Conservation (phyloP, 495 filamentous ascomycete genomes). For the Amorphotheca resinae region DNA sequence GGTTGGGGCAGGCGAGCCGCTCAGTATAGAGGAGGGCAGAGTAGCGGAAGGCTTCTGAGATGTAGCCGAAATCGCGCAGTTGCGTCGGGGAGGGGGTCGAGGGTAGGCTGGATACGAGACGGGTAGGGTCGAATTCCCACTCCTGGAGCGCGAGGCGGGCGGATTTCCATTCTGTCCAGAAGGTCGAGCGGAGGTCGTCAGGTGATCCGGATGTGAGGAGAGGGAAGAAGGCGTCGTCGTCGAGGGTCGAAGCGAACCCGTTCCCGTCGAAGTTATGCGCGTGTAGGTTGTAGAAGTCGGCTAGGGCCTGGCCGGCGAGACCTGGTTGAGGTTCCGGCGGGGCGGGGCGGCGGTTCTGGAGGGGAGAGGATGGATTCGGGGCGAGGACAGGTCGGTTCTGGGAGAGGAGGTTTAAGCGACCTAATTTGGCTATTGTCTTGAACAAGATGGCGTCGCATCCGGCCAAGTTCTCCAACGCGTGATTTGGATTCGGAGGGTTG, state of each 20-base stretch:
- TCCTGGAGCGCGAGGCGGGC: constrained; percentile 63
- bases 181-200: constrained; percentile 45
- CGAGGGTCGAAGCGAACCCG: constrained; percentile 41
- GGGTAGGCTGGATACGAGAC: constrained; percentile 30
- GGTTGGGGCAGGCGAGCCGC: constrained; percentile 66
- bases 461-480: constrained; percentile 72
- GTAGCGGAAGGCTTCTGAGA: constrained; percentile 82
- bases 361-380: constrained; percentile 11
- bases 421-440: constrained; percentile 63
- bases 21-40: constrained; percentile 84
- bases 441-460: constrained; percentile 78
- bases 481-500: constrained; percentile 46
- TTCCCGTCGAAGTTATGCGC: constrained; percentile 50
- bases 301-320: constrained; percentile 30
- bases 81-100: constrained; percentile 32
- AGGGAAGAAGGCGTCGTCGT: constrained; percentile 19
- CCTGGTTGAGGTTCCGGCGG: constrained; percentile 19
- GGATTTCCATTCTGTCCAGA: constrained; percentile 81
- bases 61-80: constrained; percentile 41
- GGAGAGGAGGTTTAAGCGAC: constrained; percentile 77
- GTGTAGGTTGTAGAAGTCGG: constrained; percentile 40
- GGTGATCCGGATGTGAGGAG: constrained; percentile 16
- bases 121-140: constrained; percentile 58
- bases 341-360: constrained; percentile 20
- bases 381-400: constrained; percentile 50